phyloP scores from a whole-genome alignment of 495 filamentous ascomycete species.

The Hyaloscypha finlandica region DNA sequence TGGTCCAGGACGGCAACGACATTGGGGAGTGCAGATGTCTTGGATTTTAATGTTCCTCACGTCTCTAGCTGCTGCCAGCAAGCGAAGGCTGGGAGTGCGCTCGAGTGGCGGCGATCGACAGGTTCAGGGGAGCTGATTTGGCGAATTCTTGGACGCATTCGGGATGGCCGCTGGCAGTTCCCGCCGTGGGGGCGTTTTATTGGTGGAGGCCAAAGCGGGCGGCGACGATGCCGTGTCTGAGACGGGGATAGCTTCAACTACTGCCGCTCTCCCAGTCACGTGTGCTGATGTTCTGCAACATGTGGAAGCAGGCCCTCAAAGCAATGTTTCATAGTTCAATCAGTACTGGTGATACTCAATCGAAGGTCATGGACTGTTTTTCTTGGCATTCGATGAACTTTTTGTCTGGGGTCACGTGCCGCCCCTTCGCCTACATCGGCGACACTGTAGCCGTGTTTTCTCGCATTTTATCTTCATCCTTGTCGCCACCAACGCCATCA shows the following conservation, averaged over 20 bases:
- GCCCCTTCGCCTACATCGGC: not conserved
- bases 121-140: not conserved
- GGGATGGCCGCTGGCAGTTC: not conserved
- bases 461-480: slow-evolving; percentile 16
- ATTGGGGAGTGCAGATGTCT: slow-evolving; percentile 3
- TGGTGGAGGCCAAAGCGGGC: not conserved
- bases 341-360: too few species aligned
- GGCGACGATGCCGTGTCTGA: not conserved
- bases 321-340: too few species aligned
- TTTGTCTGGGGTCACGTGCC: too few species aligned
- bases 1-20: not conserved
- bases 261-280: not conserved
- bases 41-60: not conserved
- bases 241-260: not conserved
- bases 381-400: too few species aligned
- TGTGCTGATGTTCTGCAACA: too few species aligned
- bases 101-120: not conserved
- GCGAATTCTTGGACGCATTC: not conserved
- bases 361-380: too few species aligned
- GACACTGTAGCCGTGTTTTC: not conserved
- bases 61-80: not conserved
- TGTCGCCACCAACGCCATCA: slow-evolving; percentile 25
- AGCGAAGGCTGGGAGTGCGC: not conserved
- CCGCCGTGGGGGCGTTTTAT: not conserved
- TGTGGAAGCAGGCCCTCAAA: too few species aligned